Conservation (phyloP, 495 filamentous ascomycete species). For the Podospora pseudocomata region DNA sequence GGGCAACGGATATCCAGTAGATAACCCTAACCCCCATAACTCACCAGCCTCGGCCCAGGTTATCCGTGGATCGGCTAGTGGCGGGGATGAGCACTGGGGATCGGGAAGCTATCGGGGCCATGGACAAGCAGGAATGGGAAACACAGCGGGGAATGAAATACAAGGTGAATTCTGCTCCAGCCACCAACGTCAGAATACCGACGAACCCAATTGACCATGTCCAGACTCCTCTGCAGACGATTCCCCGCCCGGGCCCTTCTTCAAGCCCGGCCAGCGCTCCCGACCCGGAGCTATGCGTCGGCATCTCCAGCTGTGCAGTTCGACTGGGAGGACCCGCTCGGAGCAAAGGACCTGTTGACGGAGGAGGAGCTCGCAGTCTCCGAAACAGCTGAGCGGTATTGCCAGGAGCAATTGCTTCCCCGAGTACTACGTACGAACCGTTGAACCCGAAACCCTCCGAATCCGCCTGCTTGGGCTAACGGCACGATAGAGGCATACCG, state of each 20-base stretch:
- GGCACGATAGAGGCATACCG: slow-evolving; percentile 77
- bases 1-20: background rate
- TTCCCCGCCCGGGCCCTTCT: slow-evolving; percentile 15
- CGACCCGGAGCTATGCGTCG: slow-evolving; percentile 24
- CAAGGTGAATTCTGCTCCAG: background rate
- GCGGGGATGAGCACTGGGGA: slow-evolving; percentile 1
- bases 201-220: slow-evolving; percentile 21
- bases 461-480: slow-evolving; percentile 15
- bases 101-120: slow-evolving; percentile 9
- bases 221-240: slow-evolving; percentile 22
- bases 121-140: background rate
- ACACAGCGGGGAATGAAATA: background rate
- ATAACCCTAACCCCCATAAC: slow-evolving; percentile 3
- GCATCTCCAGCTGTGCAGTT: slow-evolving; percentile 46
- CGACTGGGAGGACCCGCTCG: slow-evolving; percentile 90
- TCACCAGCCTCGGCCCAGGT: background rate
- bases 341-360: slow-evolving; percentile 66
- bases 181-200: background rate
- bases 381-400: slow-evolving; percentile 86
- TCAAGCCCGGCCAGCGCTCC: slow-evolving; percentile 8
- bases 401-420: slow-evolving; percentile 82
- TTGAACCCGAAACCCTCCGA: background rate
- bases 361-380: slow-evolving; percentile 87
- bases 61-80: background rate
- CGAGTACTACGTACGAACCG: slow-evolving; percentile 72